Evolutionary conservation across 108 stramenopile species (phyloP).

Genomic region (Stephanodiscus triporus): DNA sequence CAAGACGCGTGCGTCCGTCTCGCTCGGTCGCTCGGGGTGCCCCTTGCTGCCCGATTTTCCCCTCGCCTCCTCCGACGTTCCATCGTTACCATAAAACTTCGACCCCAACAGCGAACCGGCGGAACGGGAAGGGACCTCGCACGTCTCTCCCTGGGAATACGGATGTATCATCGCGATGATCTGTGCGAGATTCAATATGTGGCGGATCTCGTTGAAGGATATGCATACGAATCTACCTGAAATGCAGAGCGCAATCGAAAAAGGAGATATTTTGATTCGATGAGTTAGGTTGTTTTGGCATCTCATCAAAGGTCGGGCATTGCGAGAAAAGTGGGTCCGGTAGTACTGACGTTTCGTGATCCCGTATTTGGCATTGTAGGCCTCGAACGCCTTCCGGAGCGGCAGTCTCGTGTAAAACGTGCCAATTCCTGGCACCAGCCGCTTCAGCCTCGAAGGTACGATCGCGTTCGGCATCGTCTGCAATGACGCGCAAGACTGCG

Average conservation of each 20-base stretch:
- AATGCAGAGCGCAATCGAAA: too few species aligned
- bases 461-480: conserved; percentile 4
- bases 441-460: conserved; percentile 58
- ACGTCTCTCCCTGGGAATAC: conserved; percentile 4
- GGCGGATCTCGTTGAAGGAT: conserved; percentile 92
- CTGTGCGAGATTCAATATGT: conserved; percentile 91
- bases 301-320: too few species aligned
- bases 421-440: conserved; percentile 86
- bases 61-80: not conserved
- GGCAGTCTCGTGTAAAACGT: conserved; percentile 88
- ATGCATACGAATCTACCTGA: conserved; percentile 70
- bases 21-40: conserved; percentile 1
- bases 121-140: not conserved
- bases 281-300: too few species aligned
- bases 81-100: not conserved
- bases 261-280: too few species aligned
- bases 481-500: not conserved
- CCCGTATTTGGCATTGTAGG: conserved; percentile 85
- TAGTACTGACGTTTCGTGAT: conserved; percentile 63
- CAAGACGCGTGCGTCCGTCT: conserved; percentile 14
- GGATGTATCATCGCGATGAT: conserved; percentile 79
- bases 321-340: too few species aligned
- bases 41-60: conserved; percentile 1
- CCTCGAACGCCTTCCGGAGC: conserved; percentile 76
- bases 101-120: not conserved